A percentile compares a stretch with the other conserved stretches of the same genome.
These are phyloP conservation scores for Coffea canephora DNA, from an alignment of 257 asterid species.

Conservation along the genomic window DNA sequence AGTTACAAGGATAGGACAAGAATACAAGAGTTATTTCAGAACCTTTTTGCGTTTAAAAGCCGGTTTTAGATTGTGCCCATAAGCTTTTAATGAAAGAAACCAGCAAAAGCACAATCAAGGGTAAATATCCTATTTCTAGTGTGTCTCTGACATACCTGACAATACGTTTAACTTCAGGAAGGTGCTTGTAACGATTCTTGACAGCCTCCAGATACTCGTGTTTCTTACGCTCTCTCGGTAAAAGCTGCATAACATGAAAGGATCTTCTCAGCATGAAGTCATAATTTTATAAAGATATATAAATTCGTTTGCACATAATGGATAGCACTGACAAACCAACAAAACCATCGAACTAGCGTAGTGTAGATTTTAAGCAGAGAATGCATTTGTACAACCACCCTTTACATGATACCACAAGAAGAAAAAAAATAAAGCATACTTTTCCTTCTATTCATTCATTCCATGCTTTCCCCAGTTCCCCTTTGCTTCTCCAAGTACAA, in stretches of 20 bases:
- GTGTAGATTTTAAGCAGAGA: not conserved
- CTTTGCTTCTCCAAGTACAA: not conserved
- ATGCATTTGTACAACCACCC: not conserved
- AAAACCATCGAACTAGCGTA: not conserved
- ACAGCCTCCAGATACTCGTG: constrained; percentile 84
- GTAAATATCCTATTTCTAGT: not conserved
- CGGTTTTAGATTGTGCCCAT: not conserved
- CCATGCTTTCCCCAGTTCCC: not conserved
- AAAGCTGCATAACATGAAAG: constrained; percentile 45
- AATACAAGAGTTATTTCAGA: not conserved
- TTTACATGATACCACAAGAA: not conserved
- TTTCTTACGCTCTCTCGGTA: constrained; percentile 86
- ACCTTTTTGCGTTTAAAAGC: not conserved
- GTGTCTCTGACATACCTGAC: constrained; percentile 51
- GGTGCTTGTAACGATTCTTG: constrained; percentile 92
- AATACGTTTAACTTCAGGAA: constrained; percentile 81
- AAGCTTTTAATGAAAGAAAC: not conserved
- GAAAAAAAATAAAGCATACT: not conserved
- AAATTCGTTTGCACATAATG: no score
- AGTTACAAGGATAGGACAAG: not conserved
- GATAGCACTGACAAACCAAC: not conserved
- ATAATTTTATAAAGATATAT: not conserved
- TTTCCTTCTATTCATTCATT: not conserved
- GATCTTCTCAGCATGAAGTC: constrained; percentile 11
- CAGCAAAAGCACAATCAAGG: not conserved